A percentile compares a stretch with the other conserved stretches of the same genome.
phyloP scores from a whole-genome alignment of 2,329 filamentous ascomycete genomes.

The Grosmannia serpens region DNA sequence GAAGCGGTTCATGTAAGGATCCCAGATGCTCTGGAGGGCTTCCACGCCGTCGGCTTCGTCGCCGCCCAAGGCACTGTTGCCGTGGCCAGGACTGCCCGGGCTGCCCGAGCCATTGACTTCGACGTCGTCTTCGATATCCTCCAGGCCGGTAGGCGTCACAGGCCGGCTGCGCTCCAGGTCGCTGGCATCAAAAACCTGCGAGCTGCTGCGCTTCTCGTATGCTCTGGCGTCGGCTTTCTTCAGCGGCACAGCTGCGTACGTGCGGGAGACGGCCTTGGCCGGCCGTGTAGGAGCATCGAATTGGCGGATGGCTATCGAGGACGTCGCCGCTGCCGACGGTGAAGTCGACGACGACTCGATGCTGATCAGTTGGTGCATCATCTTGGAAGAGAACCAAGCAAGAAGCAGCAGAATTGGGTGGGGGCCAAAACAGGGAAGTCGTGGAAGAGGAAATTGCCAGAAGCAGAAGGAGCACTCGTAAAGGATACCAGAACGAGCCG shows the following conservation, averaged over 20 bases:
- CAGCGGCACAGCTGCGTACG: constrained; percentile 26
- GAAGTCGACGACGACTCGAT: constrained; percentile 18
- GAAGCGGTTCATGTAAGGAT: constrained; percentile 58
- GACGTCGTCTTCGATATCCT: constrained; percentile 7
- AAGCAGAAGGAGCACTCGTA: not conserved
- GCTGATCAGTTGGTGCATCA: constrained; percentile 7
- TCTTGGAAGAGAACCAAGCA: not conserved
- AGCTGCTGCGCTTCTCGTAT: not conserved
- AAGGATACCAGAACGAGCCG: not conserved
- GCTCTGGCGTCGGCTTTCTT: constrained; percentile 10
- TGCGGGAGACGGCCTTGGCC: constrained; percentile 24
- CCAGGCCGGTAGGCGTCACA: constrained; percentile 24
- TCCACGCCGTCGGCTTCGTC: constrained; percentile 26
- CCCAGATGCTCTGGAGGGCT: constrained; percentile 43
- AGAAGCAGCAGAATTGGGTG: not conserved
- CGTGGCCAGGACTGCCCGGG: not conserved
- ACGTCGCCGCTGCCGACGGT: constrained; percentile 2
- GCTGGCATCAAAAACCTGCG: constrained; percentile 9
- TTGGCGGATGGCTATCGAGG: not conserved
- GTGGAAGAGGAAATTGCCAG: not conserved
- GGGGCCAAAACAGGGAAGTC: not conserved
- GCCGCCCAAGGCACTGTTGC: not conserved
- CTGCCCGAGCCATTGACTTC: constrained; percentile 10
- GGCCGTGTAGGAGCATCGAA: constrained; percentile 20
- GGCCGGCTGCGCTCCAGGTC: constrained; percentile 45